A percentile compares a stretch with the other conserved stretches of the same genome.
phyloP scores from a whole-genome alignment of 805 yeast species.

The Jamesozyma lodderae region DNA sequence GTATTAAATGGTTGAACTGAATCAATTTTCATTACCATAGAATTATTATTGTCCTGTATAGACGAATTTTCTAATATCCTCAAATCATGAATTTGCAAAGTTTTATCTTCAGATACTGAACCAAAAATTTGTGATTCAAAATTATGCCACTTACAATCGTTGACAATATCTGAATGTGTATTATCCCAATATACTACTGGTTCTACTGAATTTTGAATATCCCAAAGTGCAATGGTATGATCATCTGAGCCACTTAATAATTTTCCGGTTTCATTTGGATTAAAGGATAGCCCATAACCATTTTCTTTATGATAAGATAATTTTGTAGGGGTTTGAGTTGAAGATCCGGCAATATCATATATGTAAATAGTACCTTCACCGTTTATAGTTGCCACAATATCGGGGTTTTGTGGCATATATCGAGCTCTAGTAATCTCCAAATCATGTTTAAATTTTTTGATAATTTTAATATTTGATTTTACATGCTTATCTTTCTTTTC shows the following conservation, averaged over 20 bases:
- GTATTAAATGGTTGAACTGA: conserved; percentile 45
- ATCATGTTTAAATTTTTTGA: conserved; percentile 50
- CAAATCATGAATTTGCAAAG: conserved; percentile 45
- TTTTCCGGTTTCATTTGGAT: conserved; percentile 37
- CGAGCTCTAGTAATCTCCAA: conserved; percentile 70
- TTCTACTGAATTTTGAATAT: conserved; percentile 31
- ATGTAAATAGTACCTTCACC: conserved; percentile 56
- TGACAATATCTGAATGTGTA: conserved; percentile 51
- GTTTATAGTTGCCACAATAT: conserved; percentile 53
- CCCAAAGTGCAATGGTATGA: conserved; percentile 53
- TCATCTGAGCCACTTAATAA: conserved; percentile 63
- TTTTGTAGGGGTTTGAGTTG: conserved; percentile 27
- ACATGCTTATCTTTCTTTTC: conserved; percentile 14
- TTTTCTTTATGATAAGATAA: conserved; percentile 51
- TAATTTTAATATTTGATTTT: conserved; percentile 46
- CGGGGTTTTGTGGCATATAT: conserved; percentile 52
- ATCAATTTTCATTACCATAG: conserved; percentile 20
- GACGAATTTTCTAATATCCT: conserved; percentile 23
- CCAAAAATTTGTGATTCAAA: conserved; percentile 47
- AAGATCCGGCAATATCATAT: conserved; percentile 34
- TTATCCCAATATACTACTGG: conserved; percentile 21
- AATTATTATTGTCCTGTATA: conserved; percentile 9
- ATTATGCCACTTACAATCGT: conserved; percentile 68
- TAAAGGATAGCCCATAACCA: conserved; percentile 74
- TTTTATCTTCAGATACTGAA: conserved; percentile 64